Evolutionary conservation across 2,329 filamentous ascomycete species (phyloP).

Genomic region (Alternaria sp.): DNA sequence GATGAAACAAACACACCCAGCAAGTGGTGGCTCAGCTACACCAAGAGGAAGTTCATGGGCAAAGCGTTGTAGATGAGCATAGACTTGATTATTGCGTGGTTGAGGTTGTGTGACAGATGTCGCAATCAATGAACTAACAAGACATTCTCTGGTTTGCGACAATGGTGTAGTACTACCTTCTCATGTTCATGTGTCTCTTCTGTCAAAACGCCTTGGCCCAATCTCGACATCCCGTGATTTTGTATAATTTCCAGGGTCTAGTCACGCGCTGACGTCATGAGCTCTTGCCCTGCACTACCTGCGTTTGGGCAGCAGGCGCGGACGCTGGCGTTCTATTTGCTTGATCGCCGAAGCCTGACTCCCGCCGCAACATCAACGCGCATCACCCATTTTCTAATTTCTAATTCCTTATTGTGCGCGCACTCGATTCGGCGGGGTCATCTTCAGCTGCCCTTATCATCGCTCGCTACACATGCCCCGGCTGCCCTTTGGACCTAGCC

Average conservation of each 20-base stretch:
- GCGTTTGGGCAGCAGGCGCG: conserved; percentile 7
- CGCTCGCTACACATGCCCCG: background rate
- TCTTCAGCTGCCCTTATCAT: background rate
- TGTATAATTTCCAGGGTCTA: background rate
- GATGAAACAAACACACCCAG: conserved; percentile 70
- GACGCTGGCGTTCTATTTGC: background rate
- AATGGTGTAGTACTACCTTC: background rate
- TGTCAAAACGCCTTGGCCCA: background rate
- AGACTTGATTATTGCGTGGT: background rate
- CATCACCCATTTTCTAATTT: background rate
- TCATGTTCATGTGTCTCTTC: background rate
- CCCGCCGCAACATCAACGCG: background rate
- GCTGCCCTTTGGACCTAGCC: background rate
- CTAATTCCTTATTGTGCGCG: background rate
- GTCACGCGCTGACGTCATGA: background rate
- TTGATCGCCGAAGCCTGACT: background rate
- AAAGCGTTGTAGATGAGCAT: conserved; percentile 61
- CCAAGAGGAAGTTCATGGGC: conserved; percentile 99
- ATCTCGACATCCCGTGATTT: background rate
- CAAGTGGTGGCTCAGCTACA: conserved; percentile 97
- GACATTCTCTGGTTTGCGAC: background rate
- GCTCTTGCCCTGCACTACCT: background rate
- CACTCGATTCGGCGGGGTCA: background rate
- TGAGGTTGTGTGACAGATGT: background rate
- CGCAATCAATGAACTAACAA: background rate